A percentile compares a stretch with the other conserved stretches of the same genome.
These are phyloP conservation scores for Rhizophlyctis rosea DNA, from an alignment of 192 early-diverging fungal species.

Conservation along the genomic window DNA sequence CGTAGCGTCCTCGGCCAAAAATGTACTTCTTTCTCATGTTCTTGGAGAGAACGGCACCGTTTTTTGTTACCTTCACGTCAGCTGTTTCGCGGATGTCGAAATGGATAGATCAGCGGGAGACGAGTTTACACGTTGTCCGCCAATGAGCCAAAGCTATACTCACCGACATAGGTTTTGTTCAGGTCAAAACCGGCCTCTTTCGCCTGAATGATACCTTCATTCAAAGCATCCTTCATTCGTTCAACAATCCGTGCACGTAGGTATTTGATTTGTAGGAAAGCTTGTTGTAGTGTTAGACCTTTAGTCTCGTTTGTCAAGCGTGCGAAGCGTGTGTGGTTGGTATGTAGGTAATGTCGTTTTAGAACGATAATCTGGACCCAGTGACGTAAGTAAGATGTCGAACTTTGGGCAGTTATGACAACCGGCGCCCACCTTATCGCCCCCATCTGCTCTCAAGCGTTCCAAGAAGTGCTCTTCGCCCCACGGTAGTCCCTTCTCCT, in stretches of 20 bases:
- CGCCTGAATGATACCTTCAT: conserved; percentile 38
- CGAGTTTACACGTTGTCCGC: too few relatives aligned
- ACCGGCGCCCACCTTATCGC: conserved; percentile 28
- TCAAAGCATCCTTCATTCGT: conserved; percentile 28
- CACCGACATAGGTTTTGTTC: conserved; percentile 47
- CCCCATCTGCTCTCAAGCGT: conserved; percentile 37
- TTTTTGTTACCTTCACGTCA: conserved; percentile 40
- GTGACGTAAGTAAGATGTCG: background rate
- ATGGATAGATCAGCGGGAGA: background rate
- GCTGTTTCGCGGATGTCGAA: conserved; percentile 27
- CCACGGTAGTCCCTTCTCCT: too few relatives aligned
- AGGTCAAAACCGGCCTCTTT: conserved; percentile 43
- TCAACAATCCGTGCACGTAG: conserved; percentile 30
- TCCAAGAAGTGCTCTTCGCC: too few relatives aligned
- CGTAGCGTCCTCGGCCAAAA: conserved; percentile 46
- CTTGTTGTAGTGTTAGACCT: conserved; percentile 40
- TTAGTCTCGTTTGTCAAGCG: conserved; percentile 35
- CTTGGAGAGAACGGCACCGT: conserved; percentile 28
- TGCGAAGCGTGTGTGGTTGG: conserved; percentile 42
- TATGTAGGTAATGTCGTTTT: conserved; percentile 34
- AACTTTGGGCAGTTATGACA: background rate
- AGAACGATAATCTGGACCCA: conserved; percentile 24
- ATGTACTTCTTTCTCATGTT: conserved; percentile 34
- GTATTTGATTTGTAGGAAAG: conserved; percentile 39
- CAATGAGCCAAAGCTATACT: too few relatives aligned